These are phyloP conservation scores for Aspergillus nidulans DNA, from an alignment of 495 filamentous ascomycete genomes.

Conservation along the genomic window DNA sequence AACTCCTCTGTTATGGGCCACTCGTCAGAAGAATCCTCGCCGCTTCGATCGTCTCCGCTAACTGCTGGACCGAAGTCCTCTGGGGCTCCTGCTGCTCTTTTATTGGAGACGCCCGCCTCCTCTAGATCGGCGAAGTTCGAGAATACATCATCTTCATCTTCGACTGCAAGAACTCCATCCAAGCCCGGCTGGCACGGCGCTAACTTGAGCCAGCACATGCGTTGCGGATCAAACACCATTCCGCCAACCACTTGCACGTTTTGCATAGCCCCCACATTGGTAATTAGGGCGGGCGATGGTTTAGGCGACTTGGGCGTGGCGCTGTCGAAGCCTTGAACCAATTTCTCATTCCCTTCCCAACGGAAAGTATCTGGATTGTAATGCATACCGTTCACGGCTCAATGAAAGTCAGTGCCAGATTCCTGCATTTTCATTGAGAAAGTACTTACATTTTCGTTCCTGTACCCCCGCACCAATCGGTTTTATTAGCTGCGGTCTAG, in stretches of 20 bases:
- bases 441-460: constrained; percentile 61
- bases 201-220: constrained; percentile 91
- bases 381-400: constrained; percentile 87
- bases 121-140: constrained; percentile 67
- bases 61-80: constrained; percentile 30
- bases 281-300: constrained; percentile 86
- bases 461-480: constrained; percentile 57
- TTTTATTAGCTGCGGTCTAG: constrained; percentile 69
- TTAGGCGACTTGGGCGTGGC: constrained; percentile 50
- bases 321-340: constrained; percentile 67
- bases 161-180: constrained; percentile 24
- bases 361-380: constrained; percentile 80
- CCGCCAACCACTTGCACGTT: constrained; percentile 87
- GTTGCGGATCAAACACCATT: constrained; percentile 96
- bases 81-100: constrained; percentile 20
- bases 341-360: constrained; percentile 96
- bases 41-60: constrained; percentile 52
- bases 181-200: constrained; percentile 36
- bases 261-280: constrained; percentile 66
- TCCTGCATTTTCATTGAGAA: background rate
- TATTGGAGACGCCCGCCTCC: constrained; percentile 47
- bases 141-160: constrained; percentile 71
- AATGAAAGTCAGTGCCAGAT: constrained; percentile 7
- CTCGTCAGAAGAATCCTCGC: constrained; percentile 55
- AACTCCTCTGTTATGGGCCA: constrained; percentile 93